Conservation (phyloP, 2,329 filamentous ascomycete species). For the Scytalidium sp. region DNA sequence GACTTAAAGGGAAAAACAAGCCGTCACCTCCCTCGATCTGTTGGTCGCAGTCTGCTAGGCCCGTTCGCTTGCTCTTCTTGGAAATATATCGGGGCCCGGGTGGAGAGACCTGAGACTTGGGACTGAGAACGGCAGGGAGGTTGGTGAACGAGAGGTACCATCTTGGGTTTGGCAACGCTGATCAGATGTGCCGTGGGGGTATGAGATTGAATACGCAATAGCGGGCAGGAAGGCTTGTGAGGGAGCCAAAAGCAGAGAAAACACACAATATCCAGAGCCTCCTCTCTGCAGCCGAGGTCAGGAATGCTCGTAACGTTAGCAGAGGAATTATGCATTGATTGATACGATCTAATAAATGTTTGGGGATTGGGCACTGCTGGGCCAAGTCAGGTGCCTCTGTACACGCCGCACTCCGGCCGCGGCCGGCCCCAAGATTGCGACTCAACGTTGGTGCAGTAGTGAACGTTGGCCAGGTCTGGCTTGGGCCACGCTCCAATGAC, state of each 20-base stretch:
- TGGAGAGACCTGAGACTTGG: neutral
- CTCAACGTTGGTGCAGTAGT: neutral
- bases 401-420: neutral
- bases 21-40: neutral
- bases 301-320: too few relatives aligned
- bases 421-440: neutral
- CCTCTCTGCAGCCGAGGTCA: too few relatives aligned
- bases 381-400: neutral
- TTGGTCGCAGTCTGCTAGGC: neutral
- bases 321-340: too few relatives aligned
- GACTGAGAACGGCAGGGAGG: too few relatives aligned
- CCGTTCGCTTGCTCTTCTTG: neutral
- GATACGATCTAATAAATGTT: too few relatives aligned
- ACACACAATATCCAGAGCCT: too few relatives aligned
- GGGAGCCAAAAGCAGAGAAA: too few relatives aligned
- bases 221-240: too few relatives aligned
- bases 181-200: too few relatives aligned
- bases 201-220: too few relatives aligned
- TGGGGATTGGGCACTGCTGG: too few relatives aligned
- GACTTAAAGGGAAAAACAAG: neutral
- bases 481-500: neutral
- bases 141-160: too few relatives aligned
- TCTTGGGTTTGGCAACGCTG: neutral
- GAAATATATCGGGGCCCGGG: neutral
- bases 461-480: neutral